These are phyloP conservation scores for Ammopiptanthus mongolicus DNA, from an alignment of 306 rosid species.

Conservation along the genomic window DNA sequence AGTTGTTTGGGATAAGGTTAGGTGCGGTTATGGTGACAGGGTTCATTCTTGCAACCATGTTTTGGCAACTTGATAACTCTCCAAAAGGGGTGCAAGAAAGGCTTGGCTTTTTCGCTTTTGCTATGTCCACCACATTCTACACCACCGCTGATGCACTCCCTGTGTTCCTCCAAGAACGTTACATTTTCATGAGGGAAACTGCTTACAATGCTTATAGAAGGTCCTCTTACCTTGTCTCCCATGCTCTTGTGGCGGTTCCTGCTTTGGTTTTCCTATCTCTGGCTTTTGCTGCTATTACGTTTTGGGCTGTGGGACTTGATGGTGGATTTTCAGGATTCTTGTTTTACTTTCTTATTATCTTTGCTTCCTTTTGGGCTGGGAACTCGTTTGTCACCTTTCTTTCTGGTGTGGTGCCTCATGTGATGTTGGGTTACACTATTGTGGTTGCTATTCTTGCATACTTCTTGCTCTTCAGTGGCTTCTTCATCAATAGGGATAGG, in stretches of 20 bases:
- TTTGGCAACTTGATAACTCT: slow-evolving; percentile 67
- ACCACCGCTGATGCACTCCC: slow-evolving; percentile 95
- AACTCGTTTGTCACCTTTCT: slow-evolving; percentile 85
- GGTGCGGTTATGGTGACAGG: slow-evolving; percentile 83
- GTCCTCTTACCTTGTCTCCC: slow-evolving; percentile 73
- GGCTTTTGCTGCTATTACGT: slow-evolving; percentile 57
- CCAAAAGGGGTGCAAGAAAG: slow-evolving; percentile 85
- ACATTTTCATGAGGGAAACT: slow-evolving; percentile 90
- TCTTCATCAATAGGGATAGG: slow-evolving; percentile 77
- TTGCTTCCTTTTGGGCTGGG: slow-evolving; percentile 89
- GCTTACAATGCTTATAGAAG: slow-evolving; percentile 78
- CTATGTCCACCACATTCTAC: slow-evolving; percentile 97
- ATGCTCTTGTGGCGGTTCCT: slow-evolving; percentile 53
- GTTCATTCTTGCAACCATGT: slow-evolving; percentile 78
- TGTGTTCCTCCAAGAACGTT: slow-evolving; percentile 82
- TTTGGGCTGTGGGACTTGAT: slow-evolving; percentile 92
- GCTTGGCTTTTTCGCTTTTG: slow-evolving; percentile 86
- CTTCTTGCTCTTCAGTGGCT: slow-evolving; percentile 88
- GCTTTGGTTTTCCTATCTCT: slow-evolving; percentile 48
- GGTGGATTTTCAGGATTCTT: slow-evolving; percentile 62
- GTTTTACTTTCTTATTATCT: slow-evolving; percentile 61
- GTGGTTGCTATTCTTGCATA: slow-evolving; percentile 87
- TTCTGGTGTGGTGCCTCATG: slow-evolving; percentile 91
- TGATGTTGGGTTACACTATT: slow-evolving; percentile 81
- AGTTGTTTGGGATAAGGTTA: slow-evolving; percentile 66